These are phyloP conservation scores for Monosporozyma unispora DNA, from an alignment of 805 yeast species.

Conservation along the genomic window DNA sequence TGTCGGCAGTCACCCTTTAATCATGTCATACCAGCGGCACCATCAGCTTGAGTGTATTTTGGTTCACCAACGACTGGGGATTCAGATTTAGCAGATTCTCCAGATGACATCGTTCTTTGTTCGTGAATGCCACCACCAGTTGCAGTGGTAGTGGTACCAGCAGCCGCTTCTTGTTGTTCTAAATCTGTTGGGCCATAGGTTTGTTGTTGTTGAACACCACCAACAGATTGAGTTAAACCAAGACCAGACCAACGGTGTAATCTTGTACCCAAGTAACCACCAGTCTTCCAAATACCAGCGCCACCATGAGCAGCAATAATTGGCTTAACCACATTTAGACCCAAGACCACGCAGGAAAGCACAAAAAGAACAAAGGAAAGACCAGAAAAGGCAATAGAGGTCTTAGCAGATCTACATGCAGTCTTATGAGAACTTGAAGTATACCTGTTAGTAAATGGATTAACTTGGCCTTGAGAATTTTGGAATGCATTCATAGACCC, in stretches of 20 bases:
- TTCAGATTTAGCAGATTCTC: conserved; percentile 3
- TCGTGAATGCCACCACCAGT: conserved; percentile 1
- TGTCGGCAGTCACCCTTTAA: not conserved
- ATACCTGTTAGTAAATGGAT: conserved; percentile 12
- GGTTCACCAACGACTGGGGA: not conserved
- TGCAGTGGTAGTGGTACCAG: not conserved
- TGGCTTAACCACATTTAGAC: conserved; percentile 26
- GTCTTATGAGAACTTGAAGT: conserved; percentile 7
- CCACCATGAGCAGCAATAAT: conserved; percentile 13
- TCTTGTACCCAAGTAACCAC: conserved; percentile 13
- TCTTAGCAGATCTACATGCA: conserved; percentile 26
- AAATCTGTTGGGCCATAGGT: not conserved
- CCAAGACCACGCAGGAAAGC: conserved; percentile 20
- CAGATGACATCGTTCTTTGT: conserved; percentile 9
- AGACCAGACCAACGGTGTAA: conserved; percentile 20
- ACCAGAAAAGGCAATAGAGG: conserved; percentile 30
- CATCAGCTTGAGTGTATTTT: not conserved
- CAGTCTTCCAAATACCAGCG: conserved; percentile 17
- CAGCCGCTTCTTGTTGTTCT: not conserved
- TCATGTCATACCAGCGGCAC: not conserved
- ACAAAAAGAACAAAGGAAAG: conserved; percentile 23
- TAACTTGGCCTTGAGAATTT: conserved; percentile 11
- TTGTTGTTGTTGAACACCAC: not conserved
- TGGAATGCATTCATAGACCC: conserved; percentile 8
- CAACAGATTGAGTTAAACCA: conserved; percentile 10